Base-by-base conservation (phyloP, 2,329 filamentous ascomycete genomes). In the Stylonectria norvegica region DNA sequence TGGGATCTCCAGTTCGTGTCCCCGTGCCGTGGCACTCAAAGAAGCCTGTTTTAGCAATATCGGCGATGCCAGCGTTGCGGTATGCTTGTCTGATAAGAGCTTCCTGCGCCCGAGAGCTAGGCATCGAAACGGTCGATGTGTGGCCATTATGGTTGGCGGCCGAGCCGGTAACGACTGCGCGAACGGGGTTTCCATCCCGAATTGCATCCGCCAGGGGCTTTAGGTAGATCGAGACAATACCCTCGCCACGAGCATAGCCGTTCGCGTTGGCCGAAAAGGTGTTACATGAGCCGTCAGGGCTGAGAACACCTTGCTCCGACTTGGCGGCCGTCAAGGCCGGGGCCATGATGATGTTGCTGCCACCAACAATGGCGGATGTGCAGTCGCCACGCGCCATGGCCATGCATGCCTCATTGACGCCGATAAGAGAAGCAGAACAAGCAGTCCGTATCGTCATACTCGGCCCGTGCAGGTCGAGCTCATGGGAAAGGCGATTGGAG, bases 1-100 rank as follows among this genome's bases (percentile, higher is more conserved):
- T 51, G 0, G 65, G 63, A 38, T 72, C 68, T 1, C 69, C 69
- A 2, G 59, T 57, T 5, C 49, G 38, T 2, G 69, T 72, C 2
- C 67, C 67, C 2, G 68, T 70, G 12, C 49, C 49, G 19, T 55
- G 52, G 9, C 40, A 40, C 34, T 55, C 52, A 17, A 55, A 31
- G 20, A 49, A 49, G 22, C 49, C 47, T 3, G 38, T 31, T 5
- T 43, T 35, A 9, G 28, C 9, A 15, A 30, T 9, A 15, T 30
- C 28, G 5, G 48, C 43, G 9, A 53, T 36, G 7, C 45, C 43
- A 1, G 49, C 48, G 3, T 45, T 35, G 20, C 40, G 12, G 20
- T 52, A 52, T 1, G 47, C 49, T 2, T 48, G 19, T 14, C 34
- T n/a, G 11, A 53, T 50, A 4, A 50, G 42, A 15, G 35, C 28